A percentile compares a stretch with the other conserved stretches of the same genome.
Evolutionary conservation across 2,329 filamentous ascomycete genomes (phyloP).

Genomic region (Pseudogymnoascus sp.): DNA sequence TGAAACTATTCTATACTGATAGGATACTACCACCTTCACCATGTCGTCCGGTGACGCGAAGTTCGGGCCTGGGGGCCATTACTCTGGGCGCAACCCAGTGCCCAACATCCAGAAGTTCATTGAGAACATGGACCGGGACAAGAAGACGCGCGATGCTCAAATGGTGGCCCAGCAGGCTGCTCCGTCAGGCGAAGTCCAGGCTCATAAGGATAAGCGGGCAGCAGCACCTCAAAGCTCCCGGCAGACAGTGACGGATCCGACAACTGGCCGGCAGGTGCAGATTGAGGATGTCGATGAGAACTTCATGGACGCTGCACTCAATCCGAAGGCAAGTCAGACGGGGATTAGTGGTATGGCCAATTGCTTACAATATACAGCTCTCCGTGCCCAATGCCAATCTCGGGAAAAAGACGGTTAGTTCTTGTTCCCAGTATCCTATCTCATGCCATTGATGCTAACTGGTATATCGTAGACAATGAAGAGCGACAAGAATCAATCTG

Average conservation of each 20-base stretch:
- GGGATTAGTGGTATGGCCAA: too few species aligned
- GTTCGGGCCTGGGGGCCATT: constrained; percentile 54
- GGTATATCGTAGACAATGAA: constrained; percentile 44
- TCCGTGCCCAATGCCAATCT: constrained; percentile 88
- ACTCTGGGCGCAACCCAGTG: constrained; percentile 75
- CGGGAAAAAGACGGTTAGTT: constrained; percentile 51
- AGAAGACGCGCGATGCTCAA: constrained; percentile 63
- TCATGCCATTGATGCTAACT: too few species aligned
- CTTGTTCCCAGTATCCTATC: too few species aligned
- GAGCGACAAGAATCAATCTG: constrained; percentile 63
- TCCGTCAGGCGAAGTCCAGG: constrained; percentile 31
- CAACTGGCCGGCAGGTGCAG: constrained; percentile 76
- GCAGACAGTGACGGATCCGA: constrained; percentile 73
- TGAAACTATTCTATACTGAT: neutral
- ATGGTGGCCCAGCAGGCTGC: constrained; percentile 52
- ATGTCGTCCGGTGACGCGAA: constrained; percentile 20
- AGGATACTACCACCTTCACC: constrained; percentile 2
- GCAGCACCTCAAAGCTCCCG: constrained; percentile 21
- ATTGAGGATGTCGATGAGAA: constrained; percentile 75
- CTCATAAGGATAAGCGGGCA: constrained; percentile 40
- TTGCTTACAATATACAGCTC: constrained; percentile 34
- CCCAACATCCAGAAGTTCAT: constrained; percentile 85
- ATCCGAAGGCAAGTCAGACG: constrained; percentile 44
- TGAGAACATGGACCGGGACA: constrained; percentile 69
- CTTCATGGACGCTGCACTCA: constrained; percentile 61